Conservation (phyloP, 345 rosid species). For the Salix udensis region DNA sequence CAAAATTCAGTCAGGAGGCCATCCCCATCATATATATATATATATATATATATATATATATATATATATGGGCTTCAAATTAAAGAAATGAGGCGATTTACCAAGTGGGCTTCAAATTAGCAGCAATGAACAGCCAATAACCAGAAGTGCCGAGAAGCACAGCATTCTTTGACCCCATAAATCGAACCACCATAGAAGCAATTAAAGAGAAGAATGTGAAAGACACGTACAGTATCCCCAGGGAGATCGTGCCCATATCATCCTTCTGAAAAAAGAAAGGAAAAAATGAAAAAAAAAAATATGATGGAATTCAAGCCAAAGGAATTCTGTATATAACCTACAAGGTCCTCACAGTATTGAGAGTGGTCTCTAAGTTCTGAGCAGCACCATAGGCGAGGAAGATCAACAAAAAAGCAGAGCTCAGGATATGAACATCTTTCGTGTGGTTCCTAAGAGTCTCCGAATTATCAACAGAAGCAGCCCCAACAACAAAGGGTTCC, state of each 20-base stretch:
- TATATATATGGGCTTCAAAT: neutral
- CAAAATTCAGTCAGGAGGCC: neutral
- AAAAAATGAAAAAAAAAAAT: neutral
- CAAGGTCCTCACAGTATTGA: conserved; percentile 56
- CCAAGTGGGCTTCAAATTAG: conserved; percentile 82
- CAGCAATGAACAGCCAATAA: conserved; percentile 87
- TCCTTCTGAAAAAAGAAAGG: conserved; percentile 44
- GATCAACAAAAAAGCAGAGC: conserved; percentile 67
- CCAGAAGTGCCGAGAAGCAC: conserved; percentile 80
- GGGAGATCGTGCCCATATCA: conserved; percentile 72
- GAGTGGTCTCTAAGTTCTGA: conserved; percentile 82
- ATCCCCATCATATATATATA: too few species aligned
- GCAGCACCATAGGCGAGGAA: conserved; percentile 93
- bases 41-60: neutral
- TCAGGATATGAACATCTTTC: conserved; percentile 73
- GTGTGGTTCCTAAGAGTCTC: conserved; percentile 38
- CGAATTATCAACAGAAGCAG: conserved; percentile 17
- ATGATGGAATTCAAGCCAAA: neutral
- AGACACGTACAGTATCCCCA: conserved; percentile 81
- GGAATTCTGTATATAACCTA: neutral
- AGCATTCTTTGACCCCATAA: conserved; percentile 78
- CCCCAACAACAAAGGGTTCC: conserved; percentile 48
- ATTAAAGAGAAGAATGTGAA: conserved; percentile 78
- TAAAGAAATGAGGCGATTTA: conserved; percentile 21
- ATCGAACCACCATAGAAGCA: conserved; percentile 77